Evolutionary conservation across 345 rosid species (phyloP).

Genomic region (Syzygium grande): DNA sequence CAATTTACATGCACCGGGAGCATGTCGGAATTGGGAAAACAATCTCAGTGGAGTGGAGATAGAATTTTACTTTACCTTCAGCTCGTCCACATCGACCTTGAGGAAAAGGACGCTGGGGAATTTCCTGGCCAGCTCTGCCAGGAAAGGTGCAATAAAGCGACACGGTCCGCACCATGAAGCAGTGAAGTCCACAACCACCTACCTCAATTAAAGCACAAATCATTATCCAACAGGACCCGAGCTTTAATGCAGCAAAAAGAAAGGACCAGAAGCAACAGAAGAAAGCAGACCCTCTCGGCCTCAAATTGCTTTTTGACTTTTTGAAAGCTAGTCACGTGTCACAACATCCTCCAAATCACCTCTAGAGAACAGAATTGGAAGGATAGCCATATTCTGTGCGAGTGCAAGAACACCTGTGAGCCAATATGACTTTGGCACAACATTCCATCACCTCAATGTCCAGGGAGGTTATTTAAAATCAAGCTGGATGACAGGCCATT

Average conservation of each 20-base stretch:
- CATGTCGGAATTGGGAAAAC: background rate
- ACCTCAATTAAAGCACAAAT: background rate
- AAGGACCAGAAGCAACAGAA: background rate
- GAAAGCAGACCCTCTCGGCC: background rate
- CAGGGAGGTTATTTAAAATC: background rate
- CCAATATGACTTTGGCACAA: background rate
- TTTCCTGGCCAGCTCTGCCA: slow-evolving; percentile 2
- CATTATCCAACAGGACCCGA: background rate
- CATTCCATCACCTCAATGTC: background rate
- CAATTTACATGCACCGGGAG: background rate
- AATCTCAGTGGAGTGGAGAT: no score
- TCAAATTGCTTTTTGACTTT: background rate
- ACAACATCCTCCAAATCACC: background rate
- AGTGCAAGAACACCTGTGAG: background rate
- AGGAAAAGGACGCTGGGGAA: background rate
- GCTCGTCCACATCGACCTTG: slow-evolving; percentile 5
- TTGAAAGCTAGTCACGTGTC: background rate
- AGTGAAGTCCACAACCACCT: slow-evolving; percentile 7
- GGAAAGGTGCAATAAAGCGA: background rate
- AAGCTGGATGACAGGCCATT: background rate
- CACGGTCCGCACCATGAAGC: slow-evolving; percentile 7
- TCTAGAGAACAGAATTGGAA: background rate
- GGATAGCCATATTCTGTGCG: background rate
- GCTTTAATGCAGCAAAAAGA: background rate
- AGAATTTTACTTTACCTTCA: background rate